Conservation (phyloP, 768 basidiomycete genomes). For the Mrakia hoshinonis region DNA sequence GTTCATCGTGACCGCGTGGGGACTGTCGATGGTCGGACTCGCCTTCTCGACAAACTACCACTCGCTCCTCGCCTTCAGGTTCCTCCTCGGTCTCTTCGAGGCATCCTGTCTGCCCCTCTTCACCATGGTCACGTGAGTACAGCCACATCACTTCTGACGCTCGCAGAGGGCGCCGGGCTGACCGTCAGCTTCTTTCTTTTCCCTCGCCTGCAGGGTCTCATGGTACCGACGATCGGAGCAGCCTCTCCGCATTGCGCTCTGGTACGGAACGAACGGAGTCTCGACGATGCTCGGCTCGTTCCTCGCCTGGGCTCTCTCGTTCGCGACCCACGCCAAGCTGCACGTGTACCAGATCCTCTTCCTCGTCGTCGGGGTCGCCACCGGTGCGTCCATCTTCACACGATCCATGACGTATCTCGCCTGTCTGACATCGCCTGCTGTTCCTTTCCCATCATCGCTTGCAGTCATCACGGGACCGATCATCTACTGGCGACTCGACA, state of each 20-base stretch:
- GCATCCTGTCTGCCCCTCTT: conserved; percentile 41
- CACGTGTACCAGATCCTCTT: conserved; percentile 48
- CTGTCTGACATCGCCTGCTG: too few species aligned
- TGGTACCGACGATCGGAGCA: conserved; percentile 37
- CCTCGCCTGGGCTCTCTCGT: conserved; percentile 45
- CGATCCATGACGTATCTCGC: too few species aligned
- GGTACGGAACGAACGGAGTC: conserved; percentile 47
- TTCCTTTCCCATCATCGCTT: too few species aligned
- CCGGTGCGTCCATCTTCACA: too few species aligned
- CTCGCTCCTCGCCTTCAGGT: conserved; percentile 37
- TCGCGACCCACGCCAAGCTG: conserved; percentile 41
- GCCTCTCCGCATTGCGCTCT: conserved; percentile 34
- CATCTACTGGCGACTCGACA: conserved; percentile 31
- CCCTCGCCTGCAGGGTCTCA: too few species aligned
- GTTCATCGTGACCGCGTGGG: conserved; percentile 33
- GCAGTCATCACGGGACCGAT: conserved; percentile 37
- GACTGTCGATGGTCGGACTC: conserved; percentile 32
- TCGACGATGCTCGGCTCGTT: conserved; percentile 47
- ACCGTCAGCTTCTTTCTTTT: too few species aligned
- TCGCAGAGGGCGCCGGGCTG: too few species aligned
- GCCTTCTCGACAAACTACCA: conserved; percentile 33
- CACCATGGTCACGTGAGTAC: conserved; percentile 42
- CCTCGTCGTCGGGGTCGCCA: conserved; percentile 46
- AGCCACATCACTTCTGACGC: too few species aligned
- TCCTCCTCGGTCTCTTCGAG: conserved; percentile 42